Conservation (phyloP, 192 early-diverging fungal genomes). For the Coemansia sp. region DNA sequence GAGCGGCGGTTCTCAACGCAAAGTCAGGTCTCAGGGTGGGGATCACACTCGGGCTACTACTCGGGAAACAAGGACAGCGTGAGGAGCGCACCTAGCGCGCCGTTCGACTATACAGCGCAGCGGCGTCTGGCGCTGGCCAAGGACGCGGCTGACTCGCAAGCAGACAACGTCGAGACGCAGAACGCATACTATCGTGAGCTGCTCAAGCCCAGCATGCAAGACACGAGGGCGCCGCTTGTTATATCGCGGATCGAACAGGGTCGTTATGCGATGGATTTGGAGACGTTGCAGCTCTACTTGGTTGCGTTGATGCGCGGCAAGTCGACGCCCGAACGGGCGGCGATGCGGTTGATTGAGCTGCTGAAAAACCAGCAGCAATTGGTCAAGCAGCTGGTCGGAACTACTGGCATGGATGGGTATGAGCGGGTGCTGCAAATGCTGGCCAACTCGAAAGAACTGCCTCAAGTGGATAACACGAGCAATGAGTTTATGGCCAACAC, state of each 20-base stretch:
- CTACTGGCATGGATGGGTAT: slow-evolving; percentile 20
- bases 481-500: not conserved
- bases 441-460: slow-evolving; percentile 20
- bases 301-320: slow-evolving; percentile 46
- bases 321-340: slow-evolving; percentile 42
- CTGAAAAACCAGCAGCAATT: slow-evolving; percentile 40
- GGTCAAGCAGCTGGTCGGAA: slow-evolving; percentile 38
- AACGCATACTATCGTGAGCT: slow-evolving; percentile 50
- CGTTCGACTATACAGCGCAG: slow-evolving; percentile 32
- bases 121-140: slow-evolving; percentile 31
- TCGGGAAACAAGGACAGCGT: not conserved
- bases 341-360: slow-evolving; percentile 43
- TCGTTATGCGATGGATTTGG: slow-evolving; percentile 30
- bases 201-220: slow-evolving; percentile 33
- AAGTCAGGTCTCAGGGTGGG: slow-evolving; percentile 30
- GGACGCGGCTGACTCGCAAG: slow-evolving; percentile 34
- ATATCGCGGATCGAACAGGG: slow-evolving; percentile 49
- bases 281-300: slow-evolving; percentile 48
- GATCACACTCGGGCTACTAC: slow-evolving; percentile 31
- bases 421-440: slow-evolving; percentile 49
- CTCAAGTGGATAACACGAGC: not conserved
- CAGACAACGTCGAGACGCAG: slow-evolving; percentile 22
- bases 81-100: slow-evolving; percentile 3
- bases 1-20: slow-evolving; percentile 30
- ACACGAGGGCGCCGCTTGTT: slow-evolving; percentile 35